Base-by-base conservation (phyloP, 192 early-diverging fungal species). In the Backusella macrospora region DNA sequence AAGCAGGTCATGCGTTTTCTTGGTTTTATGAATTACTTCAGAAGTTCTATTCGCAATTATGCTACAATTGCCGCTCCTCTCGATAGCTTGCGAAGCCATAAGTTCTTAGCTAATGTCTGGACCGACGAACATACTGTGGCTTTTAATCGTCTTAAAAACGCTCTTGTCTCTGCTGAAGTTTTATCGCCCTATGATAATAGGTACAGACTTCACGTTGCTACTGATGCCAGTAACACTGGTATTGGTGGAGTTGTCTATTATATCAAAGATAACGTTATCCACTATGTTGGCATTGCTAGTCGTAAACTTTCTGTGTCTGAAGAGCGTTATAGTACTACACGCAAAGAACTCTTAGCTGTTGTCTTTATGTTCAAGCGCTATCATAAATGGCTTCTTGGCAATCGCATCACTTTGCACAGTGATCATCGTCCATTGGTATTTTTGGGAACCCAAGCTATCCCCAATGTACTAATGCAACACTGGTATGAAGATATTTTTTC, bases 151-250 rank as follows among this genome's bases (percentile, higher is more conserved):
- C 29, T 34, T 34, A 34, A 34, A 34, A 34, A 34, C 2, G 29
- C 29, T 34, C 29, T 34, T 34, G 29, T 34, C 2, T 34, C 2
- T 34, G 2, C 29, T 34, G 29, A 34, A 34, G 29, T 34, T 34
- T 34, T 34, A 2, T 34, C 29, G 2, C 29, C 29, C 29, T 34
- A 34, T 13, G 71, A 6, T 39, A 66, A 42, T 49, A 69, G 23
- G 45, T 21, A 42, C 14, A 47, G 34, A 5, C 73, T 83, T 14
- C 71, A 73, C 45, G 62, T 80, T 23, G 79, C 75, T 4, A 82
- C 78, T 42, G 74, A 65, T 65, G 80, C 81, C 8, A 80, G 78
- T 2, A 82, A 82, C 42, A 16, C 64, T 15, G 81, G 78, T 23
- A 72, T 82, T 39, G 74, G 78, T 21, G 64, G 29, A 15, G 74